These are phyloP conservation scores for Penicillium fuscoglaucum DNA, from an alignment of 2,329 filamentous ascomycete genomes.

Conservation along the genomic window DNA sequence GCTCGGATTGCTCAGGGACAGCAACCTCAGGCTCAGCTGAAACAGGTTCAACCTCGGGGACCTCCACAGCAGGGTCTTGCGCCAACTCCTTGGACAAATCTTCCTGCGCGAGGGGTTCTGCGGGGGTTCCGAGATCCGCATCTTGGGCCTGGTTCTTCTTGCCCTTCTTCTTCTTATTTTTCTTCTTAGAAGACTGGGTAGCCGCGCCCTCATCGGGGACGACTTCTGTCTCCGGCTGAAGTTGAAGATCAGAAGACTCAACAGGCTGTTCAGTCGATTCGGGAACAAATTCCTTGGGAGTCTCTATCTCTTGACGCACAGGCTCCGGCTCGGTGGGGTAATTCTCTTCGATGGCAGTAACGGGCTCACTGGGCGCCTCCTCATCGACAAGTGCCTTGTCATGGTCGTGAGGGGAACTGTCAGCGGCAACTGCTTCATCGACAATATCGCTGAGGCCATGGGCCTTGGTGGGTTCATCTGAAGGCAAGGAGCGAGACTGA, in stretches of 20 bases:
- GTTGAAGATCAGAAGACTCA: slow-evolving; percentile 1
- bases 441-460: slow-evolving; percentile 21
- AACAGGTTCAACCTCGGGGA: neutral
- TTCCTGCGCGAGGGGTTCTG: slow-evolving; percentile 12
- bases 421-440: slow-evolving; percentile 21
- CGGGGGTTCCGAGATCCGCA: slow-evolving; percentile 7
- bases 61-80: slow-evolving; percentile 2
- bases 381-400: slow-evolving; percentile 5
- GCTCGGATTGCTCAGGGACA: neutral
- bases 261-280: slow-evolving; percentile 5
- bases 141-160: slow-evolving; percentile 28
- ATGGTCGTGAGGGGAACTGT: slow-evolving; percentile 9
- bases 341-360: slow-evolving; percentile 17
- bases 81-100: slow-evolving; percentile 7
- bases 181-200: slow-evolving; percentile 28
- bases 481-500: neutral
- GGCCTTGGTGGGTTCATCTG: neutral
- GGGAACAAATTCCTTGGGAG: slow-evolving; percentile 9
- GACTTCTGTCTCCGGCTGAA: slow-evolving; percentile 11
- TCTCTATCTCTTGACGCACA: neutral
- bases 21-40: neutral
- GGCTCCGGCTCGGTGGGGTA: neutral
- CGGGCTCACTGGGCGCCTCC: slow-evolving; percentile 11
- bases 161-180: slow-evolving; percentile 42
- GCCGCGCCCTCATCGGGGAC: slow-evolving; percentile 17